Conservation (phyloP, 108 stramenopile genomes). For the Nitzschia palea region DNA sequence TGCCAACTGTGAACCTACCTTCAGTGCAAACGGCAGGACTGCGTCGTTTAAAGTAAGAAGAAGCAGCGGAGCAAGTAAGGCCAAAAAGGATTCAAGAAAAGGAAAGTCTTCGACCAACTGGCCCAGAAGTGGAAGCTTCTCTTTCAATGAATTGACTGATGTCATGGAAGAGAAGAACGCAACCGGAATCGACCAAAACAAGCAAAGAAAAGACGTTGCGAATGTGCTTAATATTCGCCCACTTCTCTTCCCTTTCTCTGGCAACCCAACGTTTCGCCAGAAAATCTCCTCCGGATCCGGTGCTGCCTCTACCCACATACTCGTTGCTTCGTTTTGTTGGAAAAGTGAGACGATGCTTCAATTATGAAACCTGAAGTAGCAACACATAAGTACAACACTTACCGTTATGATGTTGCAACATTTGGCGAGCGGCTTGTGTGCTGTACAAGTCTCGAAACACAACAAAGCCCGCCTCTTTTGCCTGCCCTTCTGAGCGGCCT, state of each 20-base stretch:
- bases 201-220: conserved; percentile 39
- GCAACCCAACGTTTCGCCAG: conserved; percentile 52
- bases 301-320: conserved; percentile 34
- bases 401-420: conserved; percentile 38
- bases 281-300: conserved; percentile 43
- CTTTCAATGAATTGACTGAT: conserved; percentile 43
- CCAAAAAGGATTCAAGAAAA: conserved; percentile 33
- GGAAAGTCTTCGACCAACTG: conserved; percentile 32
- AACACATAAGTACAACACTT: no score
- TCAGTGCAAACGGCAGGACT: conserved; percentile 32
- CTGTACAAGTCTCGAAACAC: conserved; percentile 29
- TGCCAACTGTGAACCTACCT: conserved; percentile 11
- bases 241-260: conserved; percentile 29
- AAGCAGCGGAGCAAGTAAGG: conserved; percentile 43
- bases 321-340: background rate
- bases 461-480: conserved; percentile 39
- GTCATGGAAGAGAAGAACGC: conserved; percentile 47
- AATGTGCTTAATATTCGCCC: conserved; percentile 38
- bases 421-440: conserved; percentile 35
- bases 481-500: conserved; percentile 13
- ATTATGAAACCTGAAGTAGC: no score
- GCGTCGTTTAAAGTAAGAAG: conserved; percentile 33
- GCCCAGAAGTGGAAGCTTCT: conserved; percentile 36
- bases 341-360: background rate
- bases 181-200: conserved; percentile 64